Base-by-base conservation (phyloP, 2,329 filamentous ascomycete species). In the Aspergillus costaricaensis region DNA sequence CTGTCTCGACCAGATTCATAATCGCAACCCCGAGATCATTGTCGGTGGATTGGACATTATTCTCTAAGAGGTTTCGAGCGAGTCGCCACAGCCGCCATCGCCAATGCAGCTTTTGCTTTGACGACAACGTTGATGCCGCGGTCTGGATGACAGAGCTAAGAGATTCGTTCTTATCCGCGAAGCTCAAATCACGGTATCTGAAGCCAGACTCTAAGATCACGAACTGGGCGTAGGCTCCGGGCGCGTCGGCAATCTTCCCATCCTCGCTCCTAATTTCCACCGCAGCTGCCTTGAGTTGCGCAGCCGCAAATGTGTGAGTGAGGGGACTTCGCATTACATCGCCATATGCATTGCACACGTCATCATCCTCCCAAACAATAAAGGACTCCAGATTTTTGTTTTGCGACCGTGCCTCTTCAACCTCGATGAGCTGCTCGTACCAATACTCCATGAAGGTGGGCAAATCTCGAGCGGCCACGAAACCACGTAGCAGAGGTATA, bases 341-440 rank as follows among this genome's bases (percentile, higher is more conserved):
- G 27, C 71, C 68, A 65, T 76, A 80, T 38, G 65, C 67, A 25
- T 73, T 69, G 36, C 74, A 75, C 14, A 81, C 38, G 60, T 79
- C 76, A 54, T 80, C 77, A 58, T 80, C 77, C 63, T 81, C 79
- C 79, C 79, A 81, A 3, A 80, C 70, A 6, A 76, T 75, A 59
- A 75, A 74, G 5, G 59, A 44, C 47, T 64, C 58, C 25, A 73
- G 50, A 25, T 57, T 66, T 36, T 52, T 50, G 39, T 71, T 63
- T 51, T 62, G 53, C 12, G 59, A 63, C 57, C 75, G 74, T 44
- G 70, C 64, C 65, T 72, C 62, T 61, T 80, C 76, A 10, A 79
- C 62, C 7, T 69, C 62, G n/a, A 68, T 61, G 14, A 81, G 67
- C 57, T 78, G 74, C 19, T 74, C 69, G 36, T 73, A 69, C 79